phyloP scores from a whole-genome alignment of 306 rosid genomes.

The Luffa acutangula region DNA sequence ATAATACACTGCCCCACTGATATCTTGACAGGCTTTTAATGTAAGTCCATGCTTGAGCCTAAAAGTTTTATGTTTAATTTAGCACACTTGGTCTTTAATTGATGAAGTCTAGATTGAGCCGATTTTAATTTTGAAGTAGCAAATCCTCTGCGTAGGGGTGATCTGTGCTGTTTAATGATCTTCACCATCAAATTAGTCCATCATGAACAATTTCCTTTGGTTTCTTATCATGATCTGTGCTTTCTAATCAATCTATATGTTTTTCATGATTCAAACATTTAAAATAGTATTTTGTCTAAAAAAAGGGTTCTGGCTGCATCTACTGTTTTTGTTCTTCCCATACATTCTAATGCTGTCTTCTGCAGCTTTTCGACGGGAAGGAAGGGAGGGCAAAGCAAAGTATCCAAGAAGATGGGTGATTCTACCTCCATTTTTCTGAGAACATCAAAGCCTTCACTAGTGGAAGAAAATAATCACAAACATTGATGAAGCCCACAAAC shows the following conservation, averaged over 20 bases:
- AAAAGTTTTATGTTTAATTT: background rate
- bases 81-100: background rate
- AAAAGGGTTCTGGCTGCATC: background rate
- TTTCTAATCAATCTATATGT: background rate
- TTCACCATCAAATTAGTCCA: background rate
- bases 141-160: background rate
- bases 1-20: background rate
- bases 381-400: slow-evolving; percentile 73
- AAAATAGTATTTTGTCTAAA: background rate
- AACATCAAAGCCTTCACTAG: background rate
- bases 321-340: background rate
- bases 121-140: too few relatives aligned
- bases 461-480: background rate
- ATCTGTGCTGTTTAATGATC: background rate
- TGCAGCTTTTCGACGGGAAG: slow-evolving; percentile 89
- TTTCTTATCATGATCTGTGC: background rate
- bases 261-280: background rate
- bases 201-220: background rate
- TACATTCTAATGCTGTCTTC: background rate
- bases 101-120: background rate
- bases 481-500: background rate
- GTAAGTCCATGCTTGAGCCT: background rate
- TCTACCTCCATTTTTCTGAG: slow-evolving; percentile 70
- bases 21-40: background rate
- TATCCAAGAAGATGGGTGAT: slow-evolving; percentile 90